phyloP scores from a whole-genome alignment of 2,329 filamentous ascomycete genomes.

The Colletotrichum limetticola region DNA sequence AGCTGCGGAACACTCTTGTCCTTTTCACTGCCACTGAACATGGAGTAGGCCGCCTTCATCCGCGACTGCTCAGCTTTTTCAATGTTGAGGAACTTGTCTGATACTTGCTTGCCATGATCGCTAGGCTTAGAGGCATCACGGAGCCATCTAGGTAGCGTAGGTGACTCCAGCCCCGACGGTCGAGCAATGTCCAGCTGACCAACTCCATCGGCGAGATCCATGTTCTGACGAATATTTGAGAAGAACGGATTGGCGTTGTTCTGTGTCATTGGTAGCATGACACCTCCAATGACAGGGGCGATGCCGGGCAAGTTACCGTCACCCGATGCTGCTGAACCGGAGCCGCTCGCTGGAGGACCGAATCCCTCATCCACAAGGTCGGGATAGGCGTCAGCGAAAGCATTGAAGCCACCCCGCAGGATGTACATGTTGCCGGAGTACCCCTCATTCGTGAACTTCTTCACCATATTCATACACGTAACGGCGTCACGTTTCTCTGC shows the following conservation, averaged over 20 bases:
- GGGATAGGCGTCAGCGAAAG: constrained; percentile 76
- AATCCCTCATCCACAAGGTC: constrained; percentile 67
- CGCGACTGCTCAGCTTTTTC: constrained; percentile 88
- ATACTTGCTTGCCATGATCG: constrained; percentile 83
- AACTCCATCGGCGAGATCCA: constrained; percentile 93
- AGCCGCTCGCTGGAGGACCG: constrained; percentile 42
- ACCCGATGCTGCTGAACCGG: constrained; percentile 56
- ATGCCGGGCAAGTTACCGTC: constrained; percentile 59
- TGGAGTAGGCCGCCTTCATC: constrained; percentile 83
- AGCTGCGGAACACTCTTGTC: constrained; percentile 63
- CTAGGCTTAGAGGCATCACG: constrained; percentile 71
- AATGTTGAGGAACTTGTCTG: constrained; percentile 84
- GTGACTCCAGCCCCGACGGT: constrained; percentile 56
- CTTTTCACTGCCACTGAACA: constrained; percentile 50
- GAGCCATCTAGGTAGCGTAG: constrained; percentile 81
- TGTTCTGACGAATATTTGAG: constrained; percentile 94
- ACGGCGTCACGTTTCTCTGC: constrained; percentile 82
- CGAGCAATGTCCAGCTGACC: constrained; percentile 76
- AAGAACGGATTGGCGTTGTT: constrained; percentile 89
- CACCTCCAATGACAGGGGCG: constrained; percentile 88
- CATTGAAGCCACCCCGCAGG: constrained; percentile 82
- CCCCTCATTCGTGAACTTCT: constrained; percentile 89
- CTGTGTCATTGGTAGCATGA: constrained; percentile 77
- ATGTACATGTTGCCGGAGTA: constrained; percentile 81
- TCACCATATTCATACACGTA: constrained; percentile 86